These are phyloP conservation scores for Apiosordaria backusii DNA, from an alignment of 495 filamentous ascomycete species.

Conservation along the genomic window DNA sequence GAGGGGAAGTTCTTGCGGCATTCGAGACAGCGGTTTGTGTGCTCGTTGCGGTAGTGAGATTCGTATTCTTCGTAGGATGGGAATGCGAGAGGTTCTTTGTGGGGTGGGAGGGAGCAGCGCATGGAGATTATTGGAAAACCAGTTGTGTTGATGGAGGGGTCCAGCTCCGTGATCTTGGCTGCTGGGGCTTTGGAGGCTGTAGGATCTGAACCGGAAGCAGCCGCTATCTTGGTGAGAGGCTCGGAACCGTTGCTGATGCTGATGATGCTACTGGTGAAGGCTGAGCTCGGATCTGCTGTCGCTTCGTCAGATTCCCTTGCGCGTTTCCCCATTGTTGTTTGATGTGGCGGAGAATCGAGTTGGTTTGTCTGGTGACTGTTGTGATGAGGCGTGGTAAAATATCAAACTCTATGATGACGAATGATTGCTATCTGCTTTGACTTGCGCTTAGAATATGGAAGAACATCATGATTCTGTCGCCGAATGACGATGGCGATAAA, in stretches of 20 bases:
- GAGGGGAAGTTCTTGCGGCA: slow-evolving; percentile 78
- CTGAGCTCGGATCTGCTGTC: slow-evolving; percentile 19
- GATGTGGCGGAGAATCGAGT: not conserved
- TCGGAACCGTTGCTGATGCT: not conserved
- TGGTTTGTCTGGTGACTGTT: not conserved
- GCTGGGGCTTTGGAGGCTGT: slow-evolving; percentile 26
- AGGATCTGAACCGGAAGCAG: not conserved
- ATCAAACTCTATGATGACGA: no score
- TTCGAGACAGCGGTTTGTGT: slow-evolving; percentile 79
- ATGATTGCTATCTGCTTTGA: not conserved
- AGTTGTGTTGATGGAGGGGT: slow-evolving; percentile 28
- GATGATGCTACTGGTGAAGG: not conserved
- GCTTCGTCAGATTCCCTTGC: slow-evolving; percentile 33
- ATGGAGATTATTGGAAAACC: slow-evolving; percentile 46
- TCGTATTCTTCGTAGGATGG: slow-evolving; percentile 78
- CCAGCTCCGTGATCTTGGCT: slow-evolving; percentile 44
- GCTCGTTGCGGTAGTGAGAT: slow-evolving; percentile 73
- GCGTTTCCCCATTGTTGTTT: not conserved
- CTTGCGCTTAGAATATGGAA: no score
- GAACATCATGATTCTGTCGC: not conserved
- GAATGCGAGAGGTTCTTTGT: slow-evolving; percentile 66
- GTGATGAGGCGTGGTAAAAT: not conserved
- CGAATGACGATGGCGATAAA: not conserved
- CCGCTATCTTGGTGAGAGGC: not conserved
- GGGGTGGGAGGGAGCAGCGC: slow-evolving; percentile 77